A percentile compares a stretch with the other conserved stretches of the same genome.
Evolutionary conservation across 2,329 filamentous ascomycete genomes (phyloP).

Genomic region (Celoporthe dispersa): DNA sequence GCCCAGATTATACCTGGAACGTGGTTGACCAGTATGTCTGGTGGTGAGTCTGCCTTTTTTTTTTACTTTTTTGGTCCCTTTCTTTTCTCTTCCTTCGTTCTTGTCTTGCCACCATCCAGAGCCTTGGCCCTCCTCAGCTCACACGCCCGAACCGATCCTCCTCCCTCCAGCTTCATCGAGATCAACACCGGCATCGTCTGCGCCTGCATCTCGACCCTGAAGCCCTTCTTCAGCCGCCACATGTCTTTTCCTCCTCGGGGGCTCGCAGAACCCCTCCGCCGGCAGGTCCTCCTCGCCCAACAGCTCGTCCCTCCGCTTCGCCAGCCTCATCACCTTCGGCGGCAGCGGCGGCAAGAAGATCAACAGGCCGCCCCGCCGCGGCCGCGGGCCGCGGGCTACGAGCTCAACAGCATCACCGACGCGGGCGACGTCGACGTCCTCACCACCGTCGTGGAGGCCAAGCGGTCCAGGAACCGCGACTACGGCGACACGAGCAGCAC

Average conservation of each 20-base stretch:
- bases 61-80: background rate
- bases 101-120: too few relatives aligned
- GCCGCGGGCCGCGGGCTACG: background rate
- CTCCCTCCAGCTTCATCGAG: background rate
- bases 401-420: background rate
- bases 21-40: background rate
- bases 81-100: too few relatives aligned
- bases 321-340: constrained; percentile 1
- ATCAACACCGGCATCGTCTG: constrained; percentile 6
- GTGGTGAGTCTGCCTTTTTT: background rate
- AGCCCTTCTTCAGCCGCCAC: constrained; percentile 2
- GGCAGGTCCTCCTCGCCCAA: background rate
- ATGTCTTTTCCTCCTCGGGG: constrained; percentile 3
- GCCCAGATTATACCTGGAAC: background rate
- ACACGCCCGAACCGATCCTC: background rate
- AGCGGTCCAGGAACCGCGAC: background rate
- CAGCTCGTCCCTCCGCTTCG: background rate
- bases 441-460: background rate
- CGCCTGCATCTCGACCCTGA: constrained; percentile 5
- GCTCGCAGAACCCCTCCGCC: background rate
- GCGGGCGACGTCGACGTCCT: background rate
- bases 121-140: background rate
- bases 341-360: background rate
- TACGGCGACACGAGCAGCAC: constrained; percentile 3
- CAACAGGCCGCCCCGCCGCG: background rate